phyloP scores from a whole-genome alignment of 2,329 filamentous ascomycete species.

The Ophiostoma ips region DNA sequence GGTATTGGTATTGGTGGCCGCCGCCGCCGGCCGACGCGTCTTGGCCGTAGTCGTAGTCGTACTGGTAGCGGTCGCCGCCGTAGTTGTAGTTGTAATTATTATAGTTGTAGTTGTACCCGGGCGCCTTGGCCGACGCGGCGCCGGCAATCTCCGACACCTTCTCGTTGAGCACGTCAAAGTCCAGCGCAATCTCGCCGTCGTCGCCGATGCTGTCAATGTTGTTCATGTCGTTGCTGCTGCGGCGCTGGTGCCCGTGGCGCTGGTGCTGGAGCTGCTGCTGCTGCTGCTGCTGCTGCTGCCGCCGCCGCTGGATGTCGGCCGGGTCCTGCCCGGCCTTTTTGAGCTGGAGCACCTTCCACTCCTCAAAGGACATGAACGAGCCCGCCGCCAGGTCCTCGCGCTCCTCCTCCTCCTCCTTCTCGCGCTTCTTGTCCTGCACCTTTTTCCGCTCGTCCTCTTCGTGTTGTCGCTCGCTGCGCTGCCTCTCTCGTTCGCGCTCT shows the following conservation, averaged over 20 bases:
- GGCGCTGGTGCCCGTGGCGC: slow-evolving; percentile 1
- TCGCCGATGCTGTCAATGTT: slow-evolving; percentile 59
- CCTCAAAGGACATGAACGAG: slow-evolving; percentile 91
- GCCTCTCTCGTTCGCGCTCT: neutral
- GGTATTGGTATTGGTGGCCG: slow-evolving; percentile 15
- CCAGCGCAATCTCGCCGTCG: slow-evolving; percentile 63
- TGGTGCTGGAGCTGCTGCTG: slow-evolving; percentile 1
- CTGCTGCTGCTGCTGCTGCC: slow-evolving; percentile 39
- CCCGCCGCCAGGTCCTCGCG: slow-evolving; percentile 37
- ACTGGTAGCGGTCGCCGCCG: slow-evolving; percentile 14
- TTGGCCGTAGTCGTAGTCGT: neutral
- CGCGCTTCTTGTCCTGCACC: slow-evolving; percentile 12
- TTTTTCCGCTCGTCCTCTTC: neutral
- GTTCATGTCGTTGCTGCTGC: slow-evolving; percentile 43
- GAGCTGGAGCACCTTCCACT: slow-evolving; percentile 93
- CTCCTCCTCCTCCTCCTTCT: slow-evolving; percentile 10
- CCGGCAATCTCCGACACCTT: slow-evolving; percentile 29
- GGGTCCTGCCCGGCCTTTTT: slow-evolving; percentile 65
- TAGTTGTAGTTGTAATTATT: slow-evolving; percentile 12
- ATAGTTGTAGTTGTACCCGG: slow-evolving; percentile 12
- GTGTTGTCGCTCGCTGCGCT: neutral
- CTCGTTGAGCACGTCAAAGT: slow-evolving; percentile 37
- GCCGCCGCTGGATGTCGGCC: slow-evolving; percentile 50
- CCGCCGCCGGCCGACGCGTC: neutral
- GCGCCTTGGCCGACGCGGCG: slow-evolving; percentile 17